phyloP scores from a whole-genome alignment of 1,284 basidiomycete genomes.

The Fomitopsis palustris region DNA sequence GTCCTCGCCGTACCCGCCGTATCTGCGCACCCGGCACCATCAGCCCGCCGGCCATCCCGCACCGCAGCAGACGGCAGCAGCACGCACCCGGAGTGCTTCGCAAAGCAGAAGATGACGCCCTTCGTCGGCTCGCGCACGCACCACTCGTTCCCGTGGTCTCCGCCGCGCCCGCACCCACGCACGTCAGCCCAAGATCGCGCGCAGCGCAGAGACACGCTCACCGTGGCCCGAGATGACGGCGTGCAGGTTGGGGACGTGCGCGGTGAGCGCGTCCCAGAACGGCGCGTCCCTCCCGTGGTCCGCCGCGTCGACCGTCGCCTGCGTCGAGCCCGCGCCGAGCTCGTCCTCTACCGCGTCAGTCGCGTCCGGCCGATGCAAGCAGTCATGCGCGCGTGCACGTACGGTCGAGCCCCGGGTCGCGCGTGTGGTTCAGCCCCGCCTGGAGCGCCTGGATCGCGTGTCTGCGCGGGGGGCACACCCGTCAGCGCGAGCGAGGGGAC shows the following conservation, averaged over 20 bases:
- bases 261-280: slow-evolving; percentile 60
- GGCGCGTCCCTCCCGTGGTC: slow-evolving; percentile 43
- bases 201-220: not conserved
- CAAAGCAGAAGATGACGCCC: slow-evolving; percentile 65
- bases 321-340: slow-evolving; percentile 56
- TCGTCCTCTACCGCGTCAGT: slow-evolving; percentile 40
- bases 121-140: slow-evolving; percentile 59
- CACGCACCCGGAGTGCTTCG: slow-evolving; percentile 66
- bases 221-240: slow-evolving; percentile 35
- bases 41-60: not conserved
- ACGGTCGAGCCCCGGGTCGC: slow-evolving; percentile 65
- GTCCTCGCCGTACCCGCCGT: slow-evolving; percentile 54
- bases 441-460: slow-evolving; percentile 52
- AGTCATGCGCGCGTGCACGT: not conserved
- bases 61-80: not conserved
- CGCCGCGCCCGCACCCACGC: slow-evolving; percentile 37
- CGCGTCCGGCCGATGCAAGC: not conserved
- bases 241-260: slow-evolving; percentile 58
- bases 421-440: slow-evolving; percentile 39
- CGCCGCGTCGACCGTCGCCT: slow-evolving; percentile 39
- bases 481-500: not conserved
- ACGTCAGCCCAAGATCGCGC: not conserved
- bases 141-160: slow-evolving; percentile 74
- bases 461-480: slow-evolving; percentile 27
- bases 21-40: slow-evolving; percentile 32